Evolutionary conservation across 352 stramenopile species (phyloP), one percentile per base, ranked within the genome.

Genomic region (Blastocystis sp.): DNA sequence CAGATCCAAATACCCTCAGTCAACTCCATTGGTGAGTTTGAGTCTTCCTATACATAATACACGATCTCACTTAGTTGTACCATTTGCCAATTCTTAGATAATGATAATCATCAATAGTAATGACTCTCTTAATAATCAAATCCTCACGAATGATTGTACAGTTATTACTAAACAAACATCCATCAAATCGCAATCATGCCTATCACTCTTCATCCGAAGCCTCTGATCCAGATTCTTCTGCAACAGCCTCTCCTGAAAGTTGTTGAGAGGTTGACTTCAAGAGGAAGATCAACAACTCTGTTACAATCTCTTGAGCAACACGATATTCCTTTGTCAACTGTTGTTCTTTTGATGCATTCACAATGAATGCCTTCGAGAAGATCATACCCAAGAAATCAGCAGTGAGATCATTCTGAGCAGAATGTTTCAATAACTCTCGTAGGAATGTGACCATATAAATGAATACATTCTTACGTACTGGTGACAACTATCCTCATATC

Each of bases 391-490:
- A 27, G 65, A 77, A 77, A 51, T 54, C 65, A 51, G 65, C 6
- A 56, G 65, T 77, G 21, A 77, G 65, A 77, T 77, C 65, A 35
- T 77, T 77, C 27, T 51, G 27, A 61, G 51, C 6, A 19, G 39
- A 14, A 35, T 77, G 49, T 65, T 65, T 77, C 12, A 77, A 56
- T 27, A 77, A 35, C 6, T 77, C 65, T 21, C 65, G 39, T 9
- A 77, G 27, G 27, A 77, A 77, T 37, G 58, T 77, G 27, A 77
- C 58, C 39, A 77, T 77, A 35, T 77, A 77, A 14, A 77, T 27
- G 58, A 77, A 77, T 27, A 63, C 39, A 77, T 77, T 77, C 39
- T 63, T 54, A 11, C 49, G 65, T 14, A 77, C 49, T 7, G 65
- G 39, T 61, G 65, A 63, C 49, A 77, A 58, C 39, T 54, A 37